Evolutionary conservation across 1,284 basidiomycete genomes (phyloP).

Genomic region (Melampsora americana): DNA sequence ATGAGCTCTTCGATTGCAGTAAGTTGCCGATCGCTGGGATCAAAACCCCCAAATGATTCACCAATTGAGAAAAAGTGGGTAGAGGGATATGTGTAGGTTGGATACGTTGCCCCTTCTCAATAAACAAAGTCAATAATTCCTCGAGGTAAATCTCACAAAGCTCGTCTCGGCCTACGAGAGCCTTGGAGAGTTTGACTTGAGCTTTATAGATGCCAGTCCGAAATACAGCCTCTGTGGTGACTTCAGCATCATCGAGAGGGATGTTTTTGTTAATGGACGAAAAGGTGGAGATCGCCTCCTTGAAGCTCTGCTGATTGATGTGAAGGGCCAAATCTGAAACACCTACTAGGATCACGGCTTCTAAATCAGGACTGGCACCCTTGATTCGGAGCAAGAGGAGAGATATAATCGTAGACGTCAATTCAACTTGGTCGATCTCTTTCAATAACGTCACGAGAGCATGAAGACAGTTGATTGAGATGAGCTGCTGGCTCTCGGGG

Average conservation of each 20-base stretch:
- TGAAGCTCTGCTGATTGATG: conserved; percentile 71
- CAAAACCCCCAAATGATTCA: conserved; percentile 55
- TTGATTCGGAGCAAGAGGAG: conserved; percentile 87
- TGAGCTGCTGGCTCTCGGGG: conserved; percentile 23
- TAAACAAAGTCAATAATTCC: conserved; percentile 79
- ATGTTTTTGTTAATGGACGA: conserved; percentile 79
- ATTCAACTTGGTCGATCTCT: conserved; percentile 22
- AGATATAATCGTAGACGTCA: conserved; percentile 60
- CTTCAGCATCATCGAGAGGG: not conserved
- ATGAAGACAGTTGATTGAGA: conserved; percentile 36
- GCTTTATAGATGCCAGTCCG: conserved; percentile 64
- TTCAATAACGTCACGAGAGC: conserved; percentile 22
- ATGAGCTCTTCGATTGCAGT: conserved; percentile 74
- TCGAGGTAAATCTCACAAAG: conserved; percentile 75
- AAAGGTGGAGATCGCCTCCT: conserved; percentile 79
- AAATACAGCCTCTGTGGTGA: conserved; percentile 75
- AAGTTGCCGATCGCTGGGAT: conserved; percentile 85
- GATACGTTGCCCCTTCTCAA: conserved; percentile 85
- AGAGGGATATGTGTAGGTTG: conserved; percentile 69
- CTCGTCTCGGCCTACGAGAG: conserved; percentile 68
- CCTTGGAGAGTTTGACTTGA: conserved; percentile 78
- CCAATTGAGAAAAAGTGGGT: conserved; percentile 47
- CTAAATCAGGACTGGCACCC: conserved; percentile 75
- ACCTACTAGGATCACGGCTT: conserved; percentile 85
- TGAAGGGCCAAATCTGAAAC: conserved; percentile 82